Evolutionary conservation across 2,329 filamentous ascomycete species (phyloP).

Genomic region (Escovopsis weberi): DNA sequence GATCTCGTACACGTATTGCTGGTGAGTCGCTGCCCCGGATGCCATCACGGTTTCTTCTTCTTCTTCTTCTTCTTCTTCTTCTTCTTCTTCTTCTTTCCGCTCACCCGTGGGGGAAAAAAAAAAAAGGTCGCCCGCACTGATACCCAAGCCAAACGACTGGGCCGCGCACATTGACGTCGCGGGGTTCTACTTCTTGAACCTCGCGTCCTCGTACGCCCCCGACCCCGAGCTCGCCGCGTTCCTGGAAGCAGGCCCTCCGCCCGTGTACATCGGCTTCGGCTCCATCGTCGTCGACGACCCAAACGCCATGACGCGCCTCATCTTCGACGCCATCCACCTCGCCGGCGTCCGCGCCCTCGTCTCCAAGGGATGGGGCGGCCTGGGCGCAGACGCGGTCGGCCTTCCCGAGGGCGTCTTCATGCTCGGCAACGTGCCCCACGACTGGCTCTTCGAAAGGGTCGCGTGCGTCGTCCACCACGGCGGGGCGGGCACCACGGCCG

Average conservation of each 20-base stretch:
- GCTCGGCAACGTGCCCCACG: constrained; percentile 74
- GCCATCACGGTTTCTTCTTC: background rate
- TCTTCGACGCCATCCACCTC: constrained; percentile 54
- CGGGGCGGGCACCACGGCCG: constrained; percentile 75
- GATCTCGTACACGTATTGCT: constrained; percentile 83
- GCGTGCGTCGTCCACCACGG: constrained; percentile 78
- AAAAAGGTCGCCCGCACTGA: constrained; percentile 52
- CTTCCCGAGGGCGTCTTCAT: constrained; percentile 69
- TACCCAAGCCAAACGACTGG: constrained; percentile 72
- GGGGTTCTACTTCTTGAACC: constrained; percentile 62
- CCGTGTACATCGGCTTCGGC: constrained; percentile 72
- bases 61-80: too few relatives aligned
- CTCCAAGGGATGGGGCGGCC: constrained; percentile 77
- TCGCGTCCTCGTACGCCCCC: constrained; percentile 52
- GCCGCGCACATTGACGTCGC: constrained; percentile 54
- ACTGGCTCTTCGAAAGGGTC: constrained; percentile 76
- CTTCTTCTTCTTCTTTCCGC: too few relatives aligned
- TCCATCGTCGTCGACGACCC: constrained; percentile 72
- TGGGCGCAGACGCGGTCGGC: constrained; percentile 55
- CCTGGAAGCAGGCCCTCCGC: constrained; percentile 52
- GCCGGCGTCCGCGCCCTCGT: constrained; percentile 65
- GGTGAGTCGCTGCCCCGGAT: constrained; percentile 27
- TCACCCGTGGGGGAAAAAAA: too few relatives aligned
- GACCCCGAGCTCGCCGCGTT: constrained; percentile 51
- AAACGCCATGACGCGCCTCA: constrained; percentile 51